Evolutionary conservation across 116 monocot species (phyloP), one percentile per base, ranked within the genome.

Genomic region (Phalaenopsis hybrid): DNA sequence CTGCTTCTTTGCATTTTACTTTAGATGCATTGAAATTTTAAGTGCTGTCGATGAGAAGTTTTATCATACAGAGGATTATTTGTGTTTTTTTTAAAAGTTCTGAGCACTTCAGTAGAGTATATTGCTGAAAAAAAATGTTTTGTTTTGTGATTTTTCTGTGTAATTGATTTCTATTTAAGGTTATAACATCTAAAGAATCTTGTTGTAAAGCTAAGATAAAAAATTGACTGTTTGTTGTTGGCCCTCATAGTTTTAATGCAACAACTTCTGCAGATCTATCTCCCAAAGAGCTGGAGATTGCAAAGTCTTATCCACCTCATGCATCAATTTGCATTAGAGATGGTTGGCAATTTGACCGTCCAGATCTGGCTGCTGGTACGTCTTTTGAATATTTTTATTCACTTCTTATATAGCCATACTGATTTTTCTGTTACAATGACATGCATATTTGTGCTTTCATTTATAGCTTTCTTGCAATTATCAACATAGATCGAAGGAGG

Each of bases 261-360:
- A 75, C 48, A 80, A 51, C 48, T 79, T 75, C 11, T 90, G 80
- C 85, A 97, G 97, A 97, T 93, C 90, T 97, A 76, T 86, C 89
- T 83, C 85, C 84, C 46, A 81, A 89, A 46, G 97, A 94, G 79
- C 44, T 83, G 37, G 90, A 94, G 41, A 78, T 85, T 83, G 89
- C 97, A 37, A 93, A 93, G 81, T 75, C 80, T 61, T 97, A 94
- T 83, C 97, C 97, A 85, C 84, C 97, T 65, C 93, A 93, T 79
- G 89, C 97, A 13, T 82, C 94, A 81, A 75, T 90, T 50, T 97
- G 97, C 85, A 88, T 97, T 78, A 86, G 91, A 72, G 91, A 94
- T 81, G 97, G 97, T 57, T 97, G 97, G 97, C 91, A 89, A 57
- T 86, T 94, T 86, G 89, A 86, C 72, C 80, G 43, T 78, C 91